Percentiles rank a stretch among this genome's conserved stretches.
Conservation (phyloP, 2,329 filamentous ascomycete species). For the Ramularia collo-cygni region DNA sequence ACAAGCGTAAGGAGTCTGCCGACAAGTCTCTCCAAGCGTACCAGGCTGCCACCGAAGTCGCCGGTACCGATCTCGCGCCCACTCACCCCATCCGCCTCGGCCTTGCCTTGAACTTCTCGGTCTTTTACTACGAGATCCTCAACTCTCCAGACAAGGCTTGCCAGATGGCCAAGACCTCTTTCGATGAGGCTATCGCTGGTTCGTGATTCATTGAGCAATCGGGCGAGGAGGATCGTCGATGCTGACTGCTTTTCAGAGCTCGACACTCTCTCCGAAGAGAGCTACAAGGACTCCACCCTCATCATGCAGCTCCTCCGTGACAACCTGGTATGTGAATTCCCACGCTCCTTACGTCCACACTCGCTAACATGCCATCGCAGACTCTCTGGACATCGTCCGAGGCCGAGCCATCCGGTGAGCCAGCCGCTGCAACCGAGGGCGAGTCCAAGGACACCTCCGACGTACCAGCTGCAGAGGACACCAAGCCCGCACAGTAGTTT, state of each 20-base stretch:
- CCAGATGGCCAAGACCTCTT: constrained; percentile 93
- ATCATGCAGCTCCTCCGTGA: constrained; percentile 98
- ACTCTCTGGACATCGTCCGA: constrained; percentile 99
- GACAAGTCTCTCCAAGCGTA: constrained; percentile 94
- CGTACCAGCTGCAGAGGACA: constrained; percentile 48
- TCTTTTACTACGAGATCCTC: constrained; percentile 99
- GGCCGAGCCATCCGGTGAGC: constrained; percentile 67
- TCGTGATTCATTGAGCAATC: constrained; percentile 31
- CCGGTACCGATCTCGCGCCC: constrained; percentile 79
- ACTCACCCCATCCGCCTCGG: constrained; percentile 91
- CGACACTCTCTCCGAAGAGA: constrained; percentile 94
- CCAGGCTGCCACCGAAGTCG: constrained; percentile 88
- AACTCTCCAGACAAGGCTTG: constrained; percentile 98
- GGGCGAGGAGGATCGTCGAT: not conserved
- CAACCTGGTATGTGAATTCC: constrained; percentile 61
- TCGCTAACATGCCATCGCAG: constrained; percentile 40
- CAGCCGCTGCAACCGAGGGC: constrained; percentile 38
- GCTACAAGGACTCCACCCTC: constrained; percentile 97
- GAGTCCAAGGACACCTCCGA: constrained; percentile 50
- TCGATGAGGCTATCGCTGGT: constrained; percentile 92
- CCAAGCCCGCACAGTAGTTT: constrained; percentile 39
- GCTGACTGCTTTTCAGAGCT: constrained; percentile 56
- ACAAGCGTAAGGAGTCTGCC: constrained; percentile 91
- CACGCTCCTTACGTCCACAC: constrained; percentile 25
- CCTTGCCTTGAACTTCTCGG: constrained; percentile 91